Percentiles rank a stretch among this genome's conserved stretches.
Evolutionary conservation across 208 protist species (phyloP).

Genomic region (Acanthamoeba castellanii): DNA sequence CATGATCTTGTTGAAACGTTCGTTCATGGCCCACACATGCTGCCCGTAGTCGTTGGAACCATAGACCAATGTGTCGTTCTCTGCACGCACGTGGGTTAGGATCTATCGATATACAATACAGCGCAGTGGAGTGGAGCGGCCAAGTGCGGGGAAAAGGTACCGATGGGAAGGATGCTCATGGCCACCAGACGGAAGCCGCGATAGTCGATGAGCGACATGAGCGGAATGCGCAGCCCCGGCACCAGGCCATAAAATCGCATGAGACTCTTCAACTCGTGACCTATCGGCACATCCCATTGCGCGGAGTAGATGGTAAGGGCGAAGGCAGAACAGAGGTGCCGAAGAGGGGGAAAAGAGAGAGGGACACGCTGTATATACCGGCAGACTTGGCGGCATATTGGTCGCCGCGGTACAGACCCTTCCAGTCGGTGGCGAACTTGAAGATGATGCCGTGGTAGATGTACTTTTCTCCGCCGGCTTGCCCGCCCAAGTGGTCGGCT

Average conservation of each 20-base stretch:
- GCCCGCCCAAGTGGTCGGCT: slow-evolving; percentile 30
- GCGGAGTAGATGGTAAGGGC: neutral
- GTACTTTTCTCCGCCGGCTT: slow-evolving; percentile 76
- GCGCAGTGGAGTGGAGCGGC: too few relatives aligned
- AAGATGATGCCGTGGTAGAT: slow-evolving; percentile 71
- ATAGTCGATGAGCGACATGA: slow-evolving; percentile 78
- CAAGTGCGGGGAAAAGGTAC: neutral
- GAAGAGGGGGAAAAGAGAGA: neutral
- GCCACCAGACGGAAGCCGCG: slow-evolving; percentile 72
- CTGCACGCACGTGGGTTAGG: neutral
- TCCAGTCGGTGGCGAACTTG: slow-evolving; percentile 76
- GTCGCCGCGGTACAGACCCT: slow-evolving; percentile 52
- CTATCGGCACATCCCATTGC: neutral
- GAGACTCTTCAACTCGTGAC: slow-evolving; percentile 61
- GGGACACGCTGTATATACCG: neutral
- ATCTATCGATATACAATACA: neutral
- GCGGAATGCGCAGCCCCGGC: slow-evolving; percentile 35
- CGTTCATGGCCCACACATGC: slow-evolving; percentile 6
- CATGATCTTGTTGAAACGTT: slow-evolving; percentile 69
- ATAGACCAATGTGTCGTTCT: slow-evolving; percentile 44
- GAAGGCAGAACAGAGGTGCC: neutral
- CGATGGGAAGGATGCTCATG: slow-evolving; percentile 73
- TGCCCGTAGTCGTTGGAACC: slow-evolving; percentile 61
- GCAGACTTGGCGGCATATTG: slow-evolving; percentile 68
- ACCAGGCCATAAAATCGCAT: slow-evolving; percentile 58